Evolutionary conservation across 805 yeast species (phyloP), one percentile per base, ranked within the genome.

Genomic region (Helenozyma baotianmanensis): DNA sequence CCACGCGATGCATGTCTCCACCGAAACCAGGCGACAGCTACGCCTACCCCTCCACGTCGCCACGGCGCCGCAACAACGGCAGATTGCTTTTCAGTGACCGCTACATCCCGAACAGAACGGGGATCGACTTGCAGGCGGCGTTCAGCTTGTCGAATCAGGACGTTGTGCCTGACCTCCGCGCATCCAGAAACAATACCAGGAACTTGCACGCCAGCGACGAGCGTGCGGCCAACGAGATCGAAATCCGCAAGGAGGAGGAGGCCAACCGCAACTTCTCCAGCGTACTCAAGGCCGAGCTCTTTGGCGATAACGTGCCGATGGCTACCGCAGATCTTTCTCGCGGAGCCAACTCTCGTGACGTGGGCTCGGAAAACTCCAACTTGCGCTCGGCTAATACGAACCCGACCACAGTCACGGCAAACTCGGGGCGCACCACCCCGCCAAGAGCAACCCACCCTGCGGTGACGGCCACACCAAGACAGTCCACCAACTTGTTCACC

Each of bases 181-280:
- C 33, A 10, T 47, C 53, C 33, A 35, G 51, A 16, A 39, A 42
- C 11, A 24, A 15, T 23, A 49, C 56, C 31, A 34, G 47, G 13
- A 36, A 39, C 16, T 26, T 18, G 14, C 15, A 15, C 14, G 28
- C 35, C 21, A 25, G 26, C 27, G 42, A 37, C 25, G 28, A 50
- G 49, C 21, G 37, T 38, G 53, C 61, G 6, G 78, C 73, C 32
- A 72, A 71, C 43, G 94, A 83, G 47, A 62, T 82, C 14, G 92
- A 84, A 41, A 63, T 68, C 23, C 72, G 80, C 42, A 70, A 78
- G 43, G 86, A 80, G 50, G 82, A 80, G 45, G 95, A 85, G 50
- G 96, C 96, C 4, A 85, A 85, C 53, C 67, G 82, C 43, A 85
- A 95, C 0, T 92, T 89, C 58, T 80, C 89, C 35, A 78, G 90